Evolutionary conservation across 1,284 basidiomycete species (phyloP), one percentile per base, ranked within the genome.

Genomic region (Boletus smithii): DNA sequence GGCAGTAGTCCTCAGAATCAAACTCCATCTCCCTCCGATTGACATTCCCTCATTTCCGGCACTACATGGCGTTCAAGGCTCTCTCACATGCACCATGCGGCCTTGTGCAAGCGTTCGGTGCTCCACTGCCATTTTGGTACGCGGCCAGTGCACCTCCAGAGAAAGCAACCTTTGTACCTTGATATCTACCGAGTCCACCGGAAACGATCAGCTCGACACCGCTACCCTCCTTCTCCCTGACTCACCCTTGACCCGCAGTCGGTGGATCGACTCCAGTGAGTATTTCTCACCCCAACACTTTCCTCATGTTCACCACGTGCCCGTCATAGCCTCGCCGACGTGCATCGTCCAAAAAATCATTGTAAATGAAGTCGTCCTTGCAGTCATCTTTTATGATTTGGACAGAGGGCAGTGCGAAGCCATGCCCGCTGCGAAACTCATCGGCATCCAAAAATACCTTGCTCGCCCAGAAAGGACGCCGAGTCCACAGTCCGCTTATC

Each of bases 281-380:
- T 63, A 54, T 59, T 50, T 62, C 70, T 71, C 51, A 67, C 64
- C 13, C 46, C 35, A 6, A 14, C 30, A 14, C 29, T 10, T 37
- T 38, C 56, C 66, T 61, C 62, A 51, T 56, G 58, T 54, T 59
- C 53, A 50, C 48, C 63, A 58, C 55, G 52, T 61, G 55, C 31
- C 50, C 42, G 33, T 50, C 59, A 54, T 62, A 81, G 81, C 69
- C 55, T 62, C 73, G 48, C 69, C 74, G 50, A 77, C 73, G 16
- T 72, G 67, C 34, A 73, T 89, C 59, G 79, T 78, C 27, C 85
- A 88, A 68, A 79, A 86, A 68, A 71, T 88, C 53, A 68, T 79
- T 47, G 74, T 80, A 50, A 83, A 87, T 67, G 75, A 75, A 53
- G 73, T 77, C 53, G 73, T 78, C 14, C 67, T 85, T 38, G 75